Evolutionary conservation across 1,139 yeast species (phyloP).

Genomic region (Taphrina confusa): DNA sequence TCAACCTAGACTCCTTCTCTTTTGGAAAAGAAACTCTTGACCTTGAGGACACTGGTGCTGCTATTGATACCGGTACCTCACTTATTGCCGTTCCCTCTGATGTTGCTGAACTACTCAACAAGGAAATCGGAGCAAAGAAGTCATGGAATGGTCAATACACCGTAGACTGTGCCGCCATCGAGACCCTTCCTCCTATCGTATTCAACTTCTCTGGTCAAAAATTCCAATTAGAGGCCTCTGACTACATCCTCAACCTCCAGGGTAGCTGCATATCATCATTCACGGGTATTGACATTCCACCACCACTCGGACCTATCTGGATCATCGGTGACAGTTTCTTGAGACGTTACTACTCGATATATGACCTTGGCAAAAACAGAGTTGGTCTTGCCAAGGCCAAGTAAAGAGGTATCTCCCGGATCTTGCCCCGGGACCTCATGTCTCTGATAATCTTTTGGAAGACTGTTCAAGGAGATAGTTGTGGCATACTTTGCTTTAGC

Average conservation of each 20-base stretch:
- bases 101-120: conserved; percentile 88
- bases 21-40: conserved; percentile 89
- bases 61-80: conserved; percentile 97
- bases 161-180: conserved; percentile 83
- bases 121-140: conserved; percentile 95
- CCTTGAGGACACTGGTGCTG: conserved; percentile 85
- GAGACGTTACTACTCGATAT: conserved; percentile 89
- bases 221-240: conserved; percentile 83
- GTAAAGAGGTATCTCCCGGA: conserved; percentile 45
- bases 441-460: too few species aligned
- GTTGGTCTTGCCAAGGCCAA: conserved; percentile 86
- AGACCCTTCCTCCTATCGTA: conserved; percentile 81
- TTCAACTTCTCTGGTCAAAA: conserved; percentile 85
- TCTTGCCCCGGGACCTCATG: too few species aligned
- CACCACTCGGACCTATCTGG: conserved; percentile 93
- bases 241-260: conserved; percentile 87
- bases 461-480: too few species aligned
- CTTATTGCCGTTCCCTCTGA: conserved; percentile 91
- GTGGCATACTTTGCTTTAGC: too few species aligned
- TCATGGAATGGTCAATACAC: conserved; percentile 97
- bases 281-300: conserved; percentile 96
- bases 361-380: conserved; percentile 83
- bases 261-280: conserved; percentile 95
- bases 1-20: conserved; percentile 81
- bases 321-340: conserved; percentile 96